phyloP scores from a whole-genome alignment of 2,329 filamentous ascomycete species.

The Exophiala bonariae region DNA sequence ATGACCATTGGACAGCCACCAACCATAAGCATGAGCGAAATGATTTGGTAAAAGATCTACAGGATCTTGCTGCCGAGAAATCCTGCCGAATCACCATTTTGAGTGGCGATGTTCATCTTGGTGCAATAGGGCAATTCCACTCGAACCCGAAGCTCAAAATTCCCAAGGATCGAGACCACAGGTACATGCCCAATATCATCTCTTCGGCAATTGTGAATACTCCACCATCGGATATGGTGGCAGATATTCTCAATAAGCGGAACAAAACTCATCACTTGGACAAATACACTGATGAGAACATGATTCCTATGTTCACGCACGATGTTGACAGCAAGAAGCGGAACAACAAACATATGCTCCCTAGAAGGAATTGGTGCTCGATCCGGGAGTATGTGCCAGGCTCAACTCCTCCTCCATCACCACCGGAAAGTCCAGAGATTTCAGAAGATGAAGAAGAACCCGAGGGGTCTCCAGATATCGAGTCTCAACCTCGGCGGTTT shows the following conservation, averaged over 20 bases:
- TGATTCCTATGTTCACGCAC: slow-evolving; percentile 89
- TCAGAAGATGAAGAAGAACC: slow-evolving; percentile 21
- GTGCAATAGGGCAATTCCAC: slow-evolving; percentile 91
- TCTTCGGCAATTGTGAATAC: slow-evolving; percentile 93
- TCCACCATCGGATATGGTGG: slow-evolving; percentile 82
- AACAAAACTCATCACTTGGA: slow-evolving; percentile 73
- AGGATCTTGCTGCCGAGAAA: slow-evolving; percentile 89
- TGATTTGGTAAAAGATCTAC: slow-evolving; percentile 83
- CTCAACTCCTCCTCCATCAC: slow-evolving; percentile 69
- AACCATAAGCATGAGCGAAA: slow-evolving; percentile 89
- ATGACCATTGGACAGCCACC: slow-evolving; percentile 97
- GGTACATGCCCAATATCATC: slow-evolving; percentile 95
- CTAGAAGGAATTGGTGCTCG: slow-evolving; percentile 92
- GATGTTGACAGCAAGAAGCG: slow-evolving; percentile 86
- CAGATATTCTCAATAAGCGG: slow-evolving; percentile 88
- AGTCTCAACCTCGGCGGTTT: slow-evolving; percentile 52
- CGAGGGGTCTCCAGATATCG: slow-evolving; percentile 28
- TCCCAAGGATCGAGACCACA: slow-evolving; percentile 84
- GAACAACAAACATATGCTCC: slow-evolving; percentile 87
- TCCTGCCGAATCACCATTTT: slow-evolving; percentile 89
- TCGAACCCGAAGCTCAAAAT: slow-evolving; percentile 81
- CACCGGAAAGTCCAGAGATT: slow-evolving; percentile 47
- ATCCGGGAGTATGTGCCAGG: slow-evolving; percentile 83
- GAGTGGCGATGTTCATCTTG: slow-evolving; percentile 74
- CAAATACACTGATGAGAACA: slow-evolving; percentile 81